Percentiles rank a stretch among this genome's conserved stretches.
phyloP scores from a whole-genome alignment of 495 filamentous ascomycete species.

The Lophiostoma macrostomum region DNA sequence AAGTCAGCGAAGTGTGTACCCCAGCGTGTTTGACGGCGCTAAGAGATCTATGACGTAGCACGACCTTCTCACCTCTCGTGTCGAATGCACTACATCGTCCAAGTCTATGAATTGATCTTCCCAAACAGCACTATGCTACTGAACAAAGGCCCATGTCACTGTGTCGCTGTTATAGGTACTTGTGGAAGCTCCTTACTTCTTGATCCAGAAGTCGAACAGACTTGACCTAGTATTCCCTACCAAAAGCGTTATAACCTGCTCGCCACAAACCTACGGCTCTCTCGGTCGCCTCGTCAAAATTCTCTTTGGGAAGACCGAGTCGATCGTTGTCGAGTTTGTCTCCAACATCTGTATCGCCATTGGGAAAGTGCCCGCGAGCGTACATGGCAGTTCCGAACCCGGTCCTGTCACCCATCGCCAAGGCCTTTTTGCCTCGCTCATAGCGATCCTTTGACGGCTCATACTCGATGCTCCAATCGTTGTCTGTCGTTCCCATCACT shows the following conservation, averaged over 20 bases:
- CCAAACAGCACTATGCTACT: too few species aligned
- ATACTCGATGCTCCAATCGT: slow-evolving; percentile 52
- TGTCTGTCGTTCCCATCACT: slow-evolving; percentile 47
- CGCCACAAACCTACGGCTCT: neutral
- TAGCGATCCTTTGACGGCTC: slow-evolving; percentile 44
- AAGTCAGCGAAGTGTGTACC: too few species aligned
- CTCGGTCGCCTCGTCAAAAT: slow-evolving; percentile 57
- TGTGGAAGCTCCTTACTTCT: too few species aligned
- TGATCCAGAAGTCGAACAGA: too few species aligned
- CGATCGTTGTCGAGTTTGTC: slow-evolving; percentile 47
- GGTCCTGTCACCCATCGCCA: slow-evolving; percentile 46
- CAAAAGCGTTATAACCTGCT: neutral
- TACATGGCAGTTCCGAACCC: slow-evolving; percentile 57
- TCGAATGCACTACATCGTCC: too few species aligned
- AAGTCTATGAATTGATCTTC: too few species aligned
- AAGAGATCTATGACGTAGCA: too few species aligned
- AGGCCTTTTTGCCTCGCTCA: slow-evolving; percentile 39
- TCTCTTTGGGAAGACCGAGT: slow-evolving; percentile 56
- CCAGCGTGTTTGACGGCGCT: too few species aligned
- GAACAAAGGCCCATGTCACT: too few species aligned
- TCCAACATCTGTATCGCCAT: slow-evolving; percentile 47
- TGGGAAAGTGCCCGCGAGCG: slow-evolving; percentile 50
- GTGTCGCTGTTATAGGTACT: too few species aligned
- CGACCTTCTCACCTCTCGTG: too few species aligned
- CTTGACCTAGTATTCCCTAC: too few species aligned